Evolutionary conservation across 805 yeast species (phyloP).

Genomic region (Nakazawaea ambrosiae): DNA sequence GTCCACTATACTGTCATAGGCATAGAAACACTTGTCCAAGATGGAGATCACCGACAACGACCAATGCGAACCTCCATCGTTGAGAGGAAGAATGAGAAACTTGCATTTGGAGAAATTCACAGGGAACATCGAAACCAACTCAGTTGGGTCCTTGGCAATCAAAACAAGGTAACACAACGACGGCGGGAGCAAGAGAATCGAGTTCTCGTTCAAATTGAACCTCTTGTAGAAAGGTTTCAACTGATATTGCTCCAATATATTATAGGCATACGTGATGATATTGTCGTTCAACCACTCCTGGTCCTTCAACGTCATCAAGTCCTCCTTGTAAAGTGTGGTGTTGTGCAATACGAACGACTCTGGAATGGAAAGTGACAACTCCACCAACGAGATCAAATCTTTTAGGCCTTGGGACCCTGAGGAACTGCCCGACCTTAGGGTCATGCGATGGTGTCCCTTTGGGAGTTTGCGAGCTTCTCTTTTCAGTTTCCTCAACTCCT

Average conservation of each 20-base stretch:
- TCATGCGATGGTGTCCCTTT: neutral
- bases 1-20: slow-evolving; percentile 54
- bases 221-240: slow-evolving; percentile 15
- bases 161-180: slow-evolving; percentile 57
- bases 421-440: neutral
- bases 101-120: slow-evolving; percentile 19
- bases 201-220: slow-evolving; percentile 18
- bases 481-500: slow-evolving; percentile 19
- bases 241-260: slow-evolving; percentile 21
- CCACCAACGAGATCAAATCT: slow-evolving; percentile 10
- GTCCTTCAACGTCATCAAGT: slow-evolving; percentile 47
- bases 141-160: neutral
- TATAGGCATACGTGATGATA: slow-evolving; percentile 56
- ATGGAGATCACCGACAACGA: slow-evolving; percentile 49
- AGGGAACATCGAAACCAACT: slow-evolving; percentile 20
- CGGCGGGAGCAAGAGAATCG: slow-evolving; percentile 44
- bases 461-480: slow-evolving; percentile 12
- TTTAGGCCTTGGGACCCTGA: neutral
- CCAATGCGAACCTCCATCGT: slow-evolving; percentile 78
- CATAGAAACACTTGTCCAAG: slow-evolving; percentile 37
- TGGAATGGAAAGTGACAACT: slow-evolving; percentile 18
- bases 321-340: slow-evolving; percentile 51
- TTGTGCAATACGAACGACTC: slow-evolving; percentile 45
- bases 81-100: slow-evolving; percentile 61
- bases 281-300: slow-evolving; percentile 75